Evolutionary conservation across 2,329 filamentous ascomycete species (phyloP), one percentile per base, ranked within the genome.

Genomic region (Chrysosporium queenslandicum): DNA sequence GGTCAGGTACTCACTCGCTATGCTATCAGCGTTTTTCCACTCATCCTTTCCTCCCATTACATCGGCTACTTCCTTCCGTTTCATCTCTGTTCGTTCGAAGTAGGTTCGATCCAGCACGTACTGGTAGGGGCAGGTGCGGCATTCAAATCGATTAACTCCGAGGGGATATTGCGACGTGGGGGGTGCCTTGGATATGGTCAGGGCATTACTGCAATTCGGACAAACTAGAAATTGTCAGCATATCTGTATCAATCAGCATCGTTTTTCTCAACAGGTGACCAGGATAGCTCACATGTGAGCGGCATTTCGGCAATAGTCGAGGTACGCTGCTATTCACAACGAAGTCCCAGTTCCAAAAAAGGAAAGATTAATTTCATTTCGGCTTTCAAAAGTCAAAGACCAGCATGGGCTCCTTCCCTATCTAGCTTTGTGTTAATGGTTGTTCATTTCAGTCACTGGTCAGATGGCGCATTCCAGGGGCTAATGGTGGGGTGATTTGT

Each of bases 51-150:
- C 90, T 55, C 92, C 92, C 63, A 97, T 84, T 46, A 97, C 86
- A 60, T 86, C 91, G 61, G 95, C 91, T 60, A 85, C 83, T 66
- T 94, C 87, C 70, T 92, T 91, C 66, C 85, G 81, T 71, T 85
- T 83, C 76, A 92, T 89, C 27, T 69, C 67, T 59, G 85, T 85
- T 61, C 87, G 85, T 64, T 94, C 89, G 71, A 82, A 95, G 70
- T 88, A 86, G 55, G 83, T 81, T 62, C 83, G 79, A 59, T 83
- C 82, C 63, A 97, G 83, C 53, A 85, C 75, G 70, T 88, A 89
- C 68, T 94, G 83, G 74, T 94, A 98, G 3, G 92, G 91, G 62
- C 92, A 98, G 53, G 89, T 94, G 54, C 88, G 86, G 74, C 92
- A 98, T 71, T 94, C 88, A 70, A 97, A 88, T 53, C 89, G 85